phyloP scores from a whole-genome alignment of 2,329 filamentous ascomycete genomes.

The Xylaria sp. region DNA sequence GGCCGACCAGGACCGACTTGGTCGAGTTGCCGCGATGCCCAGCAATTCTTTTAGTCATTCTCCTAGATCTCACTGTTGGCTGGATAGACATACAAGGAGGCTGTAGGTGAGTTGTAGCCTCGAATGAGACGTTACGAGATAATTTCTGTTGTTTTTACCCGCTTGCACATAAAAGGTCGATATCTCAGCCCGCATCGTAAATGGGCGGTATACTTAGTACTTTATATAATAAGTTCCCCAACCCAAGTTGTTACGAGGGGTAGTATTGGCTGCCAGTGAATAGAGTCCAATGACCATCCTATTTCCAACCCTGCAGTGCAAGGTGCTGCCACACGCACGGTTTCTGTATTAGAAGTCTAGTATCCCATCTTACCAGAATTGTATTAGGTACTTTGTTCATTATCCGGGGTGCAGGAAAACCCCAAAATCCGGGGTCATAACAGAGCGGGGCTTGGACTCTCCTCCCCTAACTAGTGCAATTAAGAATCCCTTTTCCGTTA shows the following conservation, averaged over 20 bases:
- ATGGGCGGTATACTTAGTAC: constrained; percentile 5
- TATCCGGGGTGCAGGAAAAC: constrained; percentile 2
- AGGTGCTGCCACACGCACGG: neutral
- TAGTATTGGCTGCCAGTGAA: neutral
- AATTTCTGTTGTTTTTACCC: neutral
- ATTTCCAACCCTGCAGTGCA: constrained; percentile 1
- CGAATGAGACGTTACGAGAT: constrained; percentile 7
- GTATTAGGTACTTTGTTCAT: neutral
- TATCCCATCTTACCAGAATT: neutral
- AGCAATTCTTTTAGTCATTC: constrained; percentile 23
- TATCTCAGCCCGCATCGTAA: neutral
- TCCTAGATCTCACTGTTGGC: neutral
- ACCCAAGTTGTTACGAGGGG: neutral
- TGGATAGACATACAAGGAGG: neutral
- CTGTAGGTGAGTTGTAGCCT: neutral
- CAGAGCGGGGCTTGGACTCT: neutral
- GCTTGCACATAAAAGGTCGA: neutral
- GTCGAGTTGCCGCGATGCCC: constrained; percentile 29
- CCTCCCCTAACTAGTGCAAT: neutral
- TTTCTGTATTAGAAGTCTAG: neutral
- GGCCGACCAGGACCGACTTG: constrained; percentile 24
- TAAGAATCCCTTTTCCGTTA: neutral
- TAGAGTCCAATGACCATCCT: neutral
- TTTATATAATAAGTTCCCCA: constrained; percentile 10
- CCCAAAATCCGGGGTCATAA: neutral